These are phyloP conservation scores for Hippophae tibetana DNA, from an alignment of 306 rosid genomes.

Conservation along the genomic window DNA sequence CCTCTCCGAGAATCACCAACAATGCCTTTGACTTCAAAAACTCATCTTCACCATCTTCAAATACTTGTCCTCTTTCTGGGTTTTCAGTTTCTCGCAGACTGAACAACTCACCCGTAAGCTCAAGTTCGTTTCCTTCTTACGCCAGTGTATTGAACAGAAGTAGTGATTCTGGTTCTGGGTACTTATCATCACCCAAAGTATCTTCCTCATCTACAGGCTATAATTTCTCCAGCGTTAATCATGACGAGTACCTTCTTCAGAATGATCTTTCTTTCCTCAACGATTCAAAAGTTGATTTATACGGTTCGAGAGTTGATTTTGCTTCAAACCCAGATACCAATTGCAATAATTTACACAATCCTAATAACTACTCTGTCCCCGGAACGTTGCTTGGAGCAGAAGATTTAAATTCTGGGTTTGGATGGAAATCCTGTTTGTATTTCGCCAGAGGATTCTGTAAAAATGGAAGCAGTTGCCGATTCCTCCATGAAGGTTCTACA, in stretches of 20 bases:
- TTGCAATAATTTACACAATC: slow-evolving; percentile 28
- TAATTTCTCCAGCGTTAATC: slow-evolving; percentile 1
- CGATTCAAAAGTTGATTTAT: slow-evolving; percentile 20
- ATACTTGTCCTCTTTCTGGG: slow-evolving; percentile 24
- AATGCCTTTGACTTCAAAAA: slow-evolving; percentile 54
- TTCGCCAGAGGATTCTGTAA: slow-evolving; percentile 81
- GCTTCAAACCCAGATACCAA: slow-evolving; percentile 16
- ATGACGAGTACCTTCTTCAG: slow-evolving; percentile 46
- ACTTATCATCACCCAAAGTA: background rate
- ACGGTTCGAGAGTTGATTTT: too few relatives aligned
- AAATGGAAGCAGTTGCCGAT: slow-evolving; percentile 69
- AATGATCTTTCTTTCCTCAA: slow-evolving; percentile 43
- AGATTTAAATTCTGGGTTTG: slow-evolving; percentile 43
- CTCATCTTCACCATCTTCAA: slow-evolving; percentile 24
- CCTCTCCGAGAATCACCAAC: slow-evolving; percentile 32
- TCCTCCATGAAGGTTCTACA: slow-evolving; percentile 54
- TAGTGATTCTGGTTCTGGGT: slow-evolving; percentile 22
- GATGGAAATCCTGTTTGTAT: slow-evolving; percentile 66
- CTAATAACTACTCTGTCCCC: slow-evolving; percentile 48
- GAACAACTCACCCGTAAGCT: slow-evolving; percentile 34
- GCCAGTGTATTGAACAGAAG: slow-evolving; percentile 43
- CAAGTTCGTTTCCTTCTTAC: slow-evolving; percentile 43
- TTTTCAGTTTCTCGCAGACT: slow-evolving; percentile 9
- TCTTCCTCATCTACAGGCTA: background rate
- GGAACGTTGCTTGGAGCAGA: slow-evolving; percentile 48